A percentile compares a stretch with the other conserved stretches of the same genome.
Conservation (phyloP, 345 rosid genomes). For the Lepidium africanum region DNA sequence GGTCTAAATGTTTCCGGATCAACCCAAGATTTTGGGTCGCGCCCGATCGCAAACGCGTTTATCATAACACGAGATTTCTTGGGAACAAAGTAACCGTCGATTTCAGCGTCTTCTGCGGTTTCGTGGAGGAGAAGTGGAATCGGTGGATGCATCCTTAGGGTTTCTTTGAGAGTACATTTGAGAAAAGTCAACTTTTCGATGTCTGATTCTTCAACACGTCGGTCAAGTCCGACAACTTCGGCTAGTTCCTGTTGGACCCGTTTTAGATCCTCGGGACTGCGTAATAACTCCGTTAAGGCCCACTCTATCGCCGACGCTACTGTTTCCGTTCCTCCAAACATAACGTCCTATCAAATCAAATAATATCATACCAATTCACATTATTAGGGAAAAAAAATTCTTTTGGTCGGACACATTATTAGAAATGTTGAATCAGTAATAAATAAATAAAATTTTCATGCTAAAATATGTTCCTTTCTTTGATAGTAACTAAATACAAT, state of each 20-base stretch:
- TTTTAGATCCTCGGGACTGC: constrained; percentile 61
- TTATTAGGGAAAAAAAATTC: neutral
- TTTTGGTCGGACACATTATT: too few species aligned
- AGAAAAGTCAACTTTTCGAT: constrained; percentile 66
- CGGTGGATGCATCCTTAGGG: constrained; percentile 89
- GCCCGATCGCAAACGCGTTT: constrained; percentile 81
- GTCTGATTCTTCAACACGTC: constrained; percentile 72
- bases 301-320: constrained; percentile 97
- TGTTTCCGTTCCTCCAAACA: constrained; percentile 98
- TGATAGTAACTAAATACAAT: neutral
- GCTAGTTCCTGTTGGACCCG: constrained; percentile 73
- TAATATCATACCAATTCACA: neutral
- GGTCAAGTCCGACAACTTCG: constrained; percentile 75
- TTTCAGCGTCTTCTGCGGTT: constrained; percentile 61
- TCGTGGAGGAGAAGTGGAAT: constrained; percentile 95
- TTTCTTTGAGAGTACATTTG: constrained; percentile 68
- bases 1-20: constrained; percentile 76
- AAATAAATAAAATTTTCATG: neutral
- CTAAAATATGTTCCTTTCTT: neutral
- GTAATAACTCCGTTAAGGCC: constrained; percentile 80
- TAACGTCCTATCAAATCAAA: constrained; percentile 59
- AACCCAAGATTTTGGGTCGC: constrained; percentile 67
- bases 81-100: constrained; percentile 64
- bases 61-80: constrained; percentile 72
- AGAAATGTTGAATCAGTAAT: too few species aligned